Percentiles rank a stretch among this genome's conserved stretches.
These are phyloP conservation scores for Torulaspora globosa DNA, from an alignment of 1,139 yeast species.

Conservation along the genomic window DNA sequence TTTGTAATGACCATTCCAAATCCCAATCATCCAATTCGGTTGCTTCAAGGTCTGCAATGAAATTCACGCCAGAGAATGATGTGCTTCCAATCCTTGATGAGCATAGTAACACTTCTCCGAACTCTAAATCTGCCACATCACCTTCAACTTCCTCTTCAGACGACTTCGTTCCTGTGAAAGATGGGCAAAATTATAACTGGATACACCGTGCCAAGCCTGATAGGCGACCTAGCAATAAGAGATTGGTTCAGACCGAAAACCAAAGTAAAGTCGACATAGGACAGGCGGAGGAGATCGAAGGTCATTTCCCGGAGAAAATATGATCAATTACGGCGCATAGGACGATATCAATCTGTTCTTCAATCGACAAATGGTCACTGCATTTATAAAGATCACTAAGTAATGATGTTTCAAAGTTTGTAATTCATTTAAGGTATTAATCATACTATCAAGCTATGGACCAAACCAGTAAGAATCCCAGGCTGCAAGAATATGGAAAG, in stretches of 20 bases:
- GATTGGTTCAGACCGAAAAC: constrained; percentile 27
- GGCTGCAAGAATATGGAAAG: constrained; percentile 1
- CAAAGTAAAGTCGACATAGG: constrained; percentile 28
- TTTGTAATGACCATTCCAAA: constrained; percentile 20
- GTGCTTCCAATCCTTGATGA: constrained; percentile 11
- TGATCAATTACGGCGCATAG: constrained; percentile 7
- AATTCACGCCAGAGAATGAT: constrained; percentile 7
- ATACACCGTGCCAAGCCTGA: constrained; percentile 25
- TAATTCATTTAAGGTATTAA: neutral
- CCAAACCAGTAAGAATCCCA: neutral
- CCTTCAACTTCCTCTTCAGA: constrained; percentile 27
- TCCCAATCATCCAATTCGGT: constrained; percentile 8
- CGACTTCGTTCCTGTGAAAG: constrained; percentile 32
- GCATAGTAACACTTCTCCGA: constrained; percentile 8
- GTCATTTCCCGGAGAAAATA: constrained; percentile 32
- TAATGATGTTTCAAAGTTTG: neutral
- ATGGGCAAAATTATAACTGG: constrained; percentile 32
- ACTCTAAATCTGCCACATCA: constrained; percentile 9
- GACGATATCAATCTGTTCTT: neutral
- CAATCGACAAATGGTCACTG: neutral
- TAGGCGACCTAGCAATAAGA: constrained; percentile 31
- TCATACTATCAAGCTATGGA: neutral
- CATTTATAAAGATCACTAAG: neutral
- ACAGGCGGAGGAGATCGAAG: constrained; percentile 29
- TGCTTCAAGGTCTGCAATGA: constrained; percentile 4